phyloP scores from a whole-genome alignment of 495 filamentous ascomycete genomes.

The Penicillium malachiteum region DNA sequence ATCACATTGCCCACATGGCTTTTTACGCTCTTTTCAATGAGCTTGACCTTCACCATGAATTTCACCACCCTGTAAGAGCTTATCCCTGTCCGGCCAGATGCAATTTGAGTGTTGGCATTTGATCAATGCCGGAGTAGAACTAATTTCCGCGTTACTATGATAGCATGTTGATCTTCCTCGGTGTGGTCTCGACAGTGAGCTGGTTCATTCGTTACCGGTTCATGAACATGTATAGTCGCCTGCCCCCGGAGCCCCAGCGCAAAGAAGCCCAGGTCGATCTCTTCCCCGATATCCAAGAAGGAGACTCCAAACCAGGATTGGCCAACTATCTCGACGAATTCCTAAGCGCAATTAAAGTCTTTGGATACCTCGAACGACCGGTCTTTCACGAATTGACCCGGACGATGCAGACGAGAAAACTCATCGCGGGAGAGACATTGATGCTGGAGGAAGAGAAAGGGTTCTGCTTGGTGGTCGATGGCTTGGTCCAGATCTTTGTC shows the following conservation, averaged over 20 bases:
- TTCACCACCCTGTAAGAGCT: slow-evolving; percentile 80
- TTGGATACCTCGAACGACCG: slow-evolving; percentile 92
- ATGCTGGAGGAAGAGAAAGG: slow-evolving; percentile 96
- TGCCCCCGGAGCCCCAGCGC: slow-evolving; percentile 91
- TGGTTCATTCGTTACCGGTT: slow-evolving; percentile 95
- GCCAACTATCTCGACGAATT: slow-evolving; percentile 97
- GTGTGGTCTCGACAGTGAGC: slow-evolving; percentile 74
- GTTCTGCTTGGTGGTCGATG: slow-evolving; percentile 96
- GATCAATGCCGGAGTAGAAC: too few relatives aligned
- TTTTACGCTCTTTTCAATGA: slow-evolving; percentile 93
- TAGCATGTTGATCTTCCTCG: slow-evolving; percentile 75
- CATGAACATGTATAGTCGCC: slow-evolving; percentile 89
- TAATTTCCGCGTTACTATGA: too few relatives aligned
- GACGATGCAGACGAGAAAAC: slow-evolving; percentile 95
- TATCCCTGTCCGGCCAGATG: not conserved
- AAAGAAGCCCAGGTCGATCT: slow-evolving; percentile 94
- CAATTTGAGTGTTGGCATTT: not conserved
- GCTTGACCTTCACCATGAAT: slow-evolving; percentile 96
- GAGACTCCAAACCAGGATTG: slow-evolving; percentile 84
- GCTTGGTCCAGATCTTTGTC: slow-evolving; percentile 95
- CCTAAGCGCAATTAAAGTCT: slow-evolving; percentile 97
- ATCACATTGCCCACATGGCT: slow-evolving; percentile 87
- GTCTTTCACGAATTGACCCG: slow-evolving; percentile 97
- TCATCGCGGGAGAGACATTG: slow-evolving; percentile 93
- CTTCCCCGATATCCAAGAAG: slow-evolving; percentile 88